Base-by-base conservation (phyloP, 306 rosid genomes). In the Oxytropis ochrocephala region DNA sequence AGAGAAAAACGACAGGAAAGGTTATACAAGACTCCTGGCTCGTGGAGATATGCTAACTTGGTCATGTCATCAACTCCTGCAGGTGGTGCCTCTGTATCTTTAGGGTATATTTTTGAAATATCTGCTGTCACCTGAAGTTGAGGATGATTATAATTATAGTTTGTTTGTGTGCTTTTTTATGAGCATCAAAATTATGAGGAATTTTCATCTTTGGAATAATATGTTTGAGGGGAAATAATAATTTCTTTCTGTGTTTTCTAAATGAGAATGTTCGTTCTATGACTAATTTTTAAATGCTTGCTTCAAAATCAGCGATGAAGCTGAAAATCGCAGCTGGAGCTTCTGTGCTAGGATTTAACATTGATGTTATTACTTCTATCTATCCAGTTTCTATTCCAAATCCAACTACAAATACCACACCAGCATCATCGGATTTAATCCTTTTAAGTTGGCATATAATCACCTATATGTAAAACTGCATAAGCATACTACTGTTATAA, bases 31-130 rank as follows among this genome's bases (percentile, higher is more conserved):
- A 90, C 96, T 75, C 96, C 96, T 2, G 96, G 96, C 44, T 90
- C 92, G 49, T 88, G 96, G 16, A 90, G 90, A 73, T 90, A 90
- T 48, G 96, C 91, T 58, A 88, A 79, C 80, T 90, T 90, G 57
- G 96, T 90, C 95, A 90, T 90, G 86, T 90, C 96, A 82, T 90
- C 96, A 16, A 90, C 96, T 41, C 96, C 96, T 16, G 88, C 90
- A 38, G 95, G 91, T 21, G 95, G 96, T 59, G 96, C 96, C 72
- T 90, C 96, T 54, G 90, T 84, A 75, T 90, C 96, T 82, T 90
- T 90, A 55, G 96, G 96, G 56, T 88, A 90, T 75, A 88, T 75
- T 33, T 90, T 77, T 21, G 90, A 88, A 82, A 90, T 80, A 27
- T 79, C 85, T 77, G 83, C 87, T 21, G 84, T 83, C 53, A 90